Conservation (phyloP, 2,329 filamentous ascomycete species). For the Penicillium corylophilum region DNA sequence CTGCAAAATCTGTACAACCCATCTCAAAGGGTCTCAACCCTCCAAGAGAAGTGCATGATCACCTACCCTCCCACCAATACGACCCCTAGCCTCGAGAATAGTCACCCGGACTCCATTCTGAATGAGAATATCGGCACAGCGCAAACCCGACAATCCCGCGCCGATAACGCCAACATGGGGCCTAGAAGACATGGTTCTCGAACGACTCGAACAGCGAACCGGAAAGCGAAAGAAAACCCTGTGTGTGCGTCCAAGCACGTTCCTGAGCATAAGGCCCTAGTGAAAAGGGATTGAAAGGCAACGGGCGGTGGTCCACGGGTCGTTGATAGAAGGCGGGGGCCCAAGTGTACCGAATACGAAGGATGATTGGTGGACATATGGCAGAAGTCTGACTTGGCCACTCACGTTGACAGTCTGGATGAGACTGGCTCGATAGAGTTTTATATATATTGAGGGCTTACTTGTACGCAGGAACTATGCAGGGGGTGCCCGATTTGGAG, state of each 20-base stretch:
- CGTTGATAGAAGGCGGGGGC: slow-evolving; percentile 10
- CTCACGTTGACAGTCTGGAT: no score
- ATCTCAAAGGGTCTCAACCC: slow-evolving; percentile 2
- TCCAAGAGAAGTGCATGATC: neutral
- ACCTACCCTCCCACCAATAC: slow-evolving; percentile 58
- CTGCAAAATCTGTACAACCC: neutral
- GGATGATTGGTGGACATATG: slow-evolving; percentile 19
- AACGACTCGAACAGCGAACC: neutral
- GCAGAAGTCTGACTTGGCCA: neutral
- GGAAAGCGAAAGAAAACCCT: neutral
- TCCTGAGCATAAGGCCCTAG: neutral
- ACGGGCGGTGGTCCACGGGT: neutral
- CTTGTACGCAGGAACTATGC: neutral
- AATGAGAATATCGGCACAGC: slow-evolving; percentile 59
- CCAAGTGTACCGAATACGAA: neutral
- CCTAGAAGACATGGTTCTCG: slow-evolving; percentile 33
- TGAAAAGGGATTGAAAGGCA: neutral
- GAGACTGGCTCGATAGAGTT: no score
- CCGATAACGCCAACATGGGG: slow-evolving; percentile 60
- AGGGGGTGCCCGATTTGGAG: neutral
- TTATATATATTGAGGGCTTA: no score
- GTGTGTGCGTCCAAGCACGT: neutral
- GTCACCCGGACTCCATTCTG: slow-evolving; percentile 58
- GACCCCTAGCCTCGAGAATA: slow-evolving; percentile 59
- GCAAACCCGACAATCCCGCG: slow-evolving; percentile 59